phyloP scores from a whole-genome alignment of 192 early-diverging fungal genomes.

The Lunasporangiospora selenospora region DNA sequence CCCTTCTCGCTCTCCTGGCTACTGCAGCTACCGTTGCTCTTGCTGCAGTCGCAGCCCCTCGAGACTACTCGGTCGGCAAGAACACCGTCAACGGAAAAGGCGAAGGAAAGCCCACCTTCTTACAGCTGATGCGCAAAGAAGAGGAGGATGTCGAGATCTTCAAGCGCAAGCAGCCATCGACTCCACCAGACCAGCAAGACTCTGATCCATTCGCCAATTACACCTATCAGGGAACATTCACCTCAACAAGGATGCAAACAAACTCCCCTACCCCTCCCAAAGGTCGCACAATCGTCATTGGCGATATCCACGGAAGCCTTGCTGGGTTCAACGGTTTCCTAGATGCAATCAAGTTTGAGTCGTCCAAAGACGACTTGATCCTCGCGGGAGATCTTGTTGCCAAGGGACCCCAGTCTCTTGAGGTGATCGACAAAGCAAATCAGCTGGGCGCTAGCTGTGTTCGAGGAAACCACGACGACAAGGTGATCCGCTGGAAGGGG shows the following conservation, averaged over 20 bases:
- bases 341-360: slow-evolving; percentile 43
- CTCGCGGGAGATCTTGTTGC: slow-evolving; percentile 71
- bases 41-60: too few species aligned
- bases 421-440: slow-evolving; percentile 59
- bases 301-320: slow-evolving; percentile 72
- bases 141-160: slow-evolving; percentile 2
- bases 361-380: slow-evolving; percentile 59
- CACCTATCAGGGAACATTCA: slow-evolving; percentile 8
- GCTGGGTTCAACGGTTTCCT: slow-evolving; percentile 62
- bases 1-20: too few species aligned
- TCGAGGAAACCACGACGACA: slow-evolving; percentile 82
- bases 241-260: background rate
- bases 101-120: too few species aligned
- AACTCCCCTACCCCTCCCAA: background rate
- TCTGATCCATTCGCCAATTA: slow-evolving; percentile 28
- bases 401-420: slow-evolving; percentile 67
- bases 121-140: too few species aligned
- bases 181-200: slow-evolving; percentile 9
- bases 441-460: slow-evolving; percentile 60
- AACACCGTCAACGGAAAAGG: too few species aligned
- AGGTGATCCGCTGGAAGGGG: slow-evolving; percentile 62
- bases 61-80: too few species aligned
- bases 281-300: slow-evolving; percentile 60
- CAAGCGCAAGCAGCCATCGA: slow-evolving; percentile 16
- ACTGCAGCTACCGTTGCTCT: too few species aligned